phyloP scores from a whole-genome alignment of 345 rosid species.

The Citrus inodora region DNA sequence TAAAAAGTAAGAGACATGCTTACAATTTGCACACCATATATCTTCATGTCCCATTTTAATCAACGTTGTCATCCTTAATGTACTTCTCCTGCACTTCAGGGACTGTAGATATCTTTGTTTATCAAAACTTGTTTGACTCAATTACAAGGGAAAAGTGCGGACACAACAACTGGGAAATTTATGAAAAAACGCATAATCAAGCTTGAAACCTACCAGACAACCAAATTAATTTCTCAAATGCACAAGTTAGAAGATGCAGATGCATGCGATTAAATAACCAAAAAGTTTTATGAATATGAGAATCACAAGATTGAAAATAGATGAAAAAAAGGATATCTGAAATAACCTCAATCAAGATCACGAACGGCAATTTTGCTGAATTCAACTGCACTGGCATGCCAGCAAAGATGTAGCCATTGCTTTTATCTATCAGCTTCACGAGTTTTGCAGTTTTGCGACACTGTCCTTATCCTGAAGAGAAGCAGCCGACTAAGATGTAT shows the following conservation, averaged over 20 bases:
- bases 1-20: neutral
- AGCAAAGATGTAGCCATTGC: conserved; percentile 82
- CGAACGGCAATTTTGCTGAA: conserved; percentile 69
- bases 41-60: neutral
- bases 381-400: conserved; percentile 74
- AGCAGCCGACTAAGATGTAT: neutral
- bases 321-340: no score
- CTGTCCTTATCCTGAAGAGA: conserved; percentile 77
- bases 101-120: conserved; percentile 35
- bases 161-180: no score
- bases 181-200: no score
- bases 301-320: neutral
- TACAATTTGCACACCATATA: neutral
- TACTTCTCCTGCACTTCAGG: conserved; percentile 76
- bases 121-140: conserved; percentile 26
- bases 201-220: no score
- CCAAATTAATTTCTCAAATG: neutral
- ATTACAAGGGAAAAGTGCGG: neutral
- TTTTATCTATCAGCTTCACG: conserved; percentile 80
- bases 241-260: neutral
- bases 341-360: no score
- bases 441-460: conserved; percentile 73
- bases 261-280: neutral
- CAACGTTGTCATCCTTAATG: conserved; percentile 44
- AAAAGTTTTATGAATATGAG: neutral